Conservation (phyloP, 2,329 filamentous ascomycete species). For the Teratosphaeria viscida region DNA sequence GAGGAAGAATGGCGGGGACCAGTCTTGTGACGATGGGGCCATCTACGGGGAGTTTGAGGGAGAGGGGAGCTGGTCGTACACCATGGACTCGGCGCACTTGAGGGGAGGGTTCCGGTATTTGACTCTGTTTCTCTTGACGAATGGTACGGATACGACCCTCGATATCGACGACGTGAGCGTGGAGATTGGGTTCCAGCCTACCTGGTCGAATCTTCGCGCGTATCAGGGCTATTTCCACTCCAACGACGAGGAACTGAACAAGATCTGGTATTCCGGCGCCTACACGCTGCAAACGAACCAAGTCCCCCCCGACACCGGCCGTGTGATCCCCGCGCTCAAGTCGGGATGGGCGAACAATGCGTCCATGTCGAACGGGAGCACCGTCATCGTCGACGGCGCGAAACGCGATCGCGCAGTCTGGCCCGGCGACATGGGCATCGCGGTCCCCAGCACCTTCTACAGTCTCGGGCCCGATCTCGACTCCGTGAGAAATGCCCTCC, state of each 20-base stretch:
- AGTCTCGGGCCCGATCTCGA: conserved; percentile 30
- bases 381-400: conserved; percentile 30
- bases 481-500: conserved; percentile 38
- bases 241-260: conserved; percentile 38
- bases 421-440: conserved; percentile 43
- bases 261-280: conserved; percentile 46
- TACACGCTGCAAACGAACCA: conserved; percentile 31
- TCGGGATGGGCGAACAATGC: conserved; percentile 27
- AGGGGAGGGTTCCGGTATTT: conserved; percentile 46
- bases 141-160: conserved; percentile 23
- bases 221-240: conserved; percentile 28
- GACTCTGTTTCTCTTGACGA: conserved; percentile 35
- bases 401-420: conserved; percentile 31
- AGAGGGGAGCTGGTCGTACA: conserved; percentile 27
- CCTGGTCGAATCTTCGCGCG: conserved; percentile 35
- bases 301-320: conserved; percentile 25
- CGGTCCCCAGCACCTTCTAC: conserved; percentile 33
- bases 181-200: conserved; percentile 40
- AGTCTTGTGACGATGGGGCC: conserved; percentile 32
- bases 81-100: conserved; percentile 36
- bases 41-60: conserved; percentile 34
- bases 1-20: conserved; percentile 7
- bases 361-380: conserved; percentile 22
- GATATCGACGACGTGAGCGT: conserved; percentile 30
- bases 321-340: conserved; percentile 14